phyloP scores from a whole-genome alignment of 73 alveolate genomes.

The Tetrahymena malaccensis region DNA sequence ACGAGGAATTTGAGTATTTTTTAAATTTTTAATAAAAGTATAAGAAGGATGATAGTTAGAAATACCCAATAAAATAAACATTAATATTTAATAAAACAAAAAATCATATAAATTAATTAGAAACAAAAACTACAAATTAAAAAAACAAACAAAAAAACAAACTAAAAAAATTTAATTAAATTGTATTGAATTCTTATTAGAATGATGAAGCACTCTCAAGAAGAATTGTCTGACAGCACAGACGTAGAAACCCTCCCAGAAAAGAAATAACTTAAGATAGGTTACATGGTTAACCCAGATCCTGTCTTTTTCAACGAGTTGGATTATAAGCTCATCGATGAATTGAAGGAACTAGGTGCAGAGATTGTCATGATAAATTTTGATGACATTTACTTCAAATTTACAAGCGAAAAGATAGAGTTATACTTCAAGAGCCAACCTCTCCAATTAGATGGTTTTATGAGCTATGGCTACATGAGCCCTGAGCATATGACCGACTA shows the following conservation, averaged over 20 bases:
- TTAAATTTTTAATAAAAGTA: not conserved
- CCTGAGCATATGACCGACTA: constrained; percentile 36
- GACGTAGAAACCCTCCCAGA: not conserved
- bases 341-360: not conserved
- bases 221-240: not conserved
- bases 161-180: not conserved
- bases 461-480: constrained; percentile 41
- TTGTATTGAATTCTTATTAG: not conserved
- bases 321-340: constrained; percentile 2
- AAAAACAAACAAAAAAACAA: not conserved
- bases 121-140: not conserved
- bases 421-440: not conserved
- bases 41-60: not conserved
- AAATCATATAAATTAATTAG: not conserved
- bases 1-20: not conserved
- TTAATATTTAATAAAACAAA: not conserved
- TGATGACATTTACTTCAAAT: not conserved
- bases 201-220: not conserved
- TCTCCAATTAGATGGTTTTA: constrained; percentile 20
- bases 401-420: not conserved
- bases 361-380: constrained; percentile 1
- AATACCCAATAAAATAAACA: not conserved
- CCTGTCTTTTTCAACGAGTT: constrained; percentile 40
- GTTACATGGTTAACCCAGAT: constrained; percentile 21
- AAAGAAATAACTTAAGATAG: not conserved